Conservation (phyloP, 202 grass and related monocot species). For the Digitaria exilis region DNA sequence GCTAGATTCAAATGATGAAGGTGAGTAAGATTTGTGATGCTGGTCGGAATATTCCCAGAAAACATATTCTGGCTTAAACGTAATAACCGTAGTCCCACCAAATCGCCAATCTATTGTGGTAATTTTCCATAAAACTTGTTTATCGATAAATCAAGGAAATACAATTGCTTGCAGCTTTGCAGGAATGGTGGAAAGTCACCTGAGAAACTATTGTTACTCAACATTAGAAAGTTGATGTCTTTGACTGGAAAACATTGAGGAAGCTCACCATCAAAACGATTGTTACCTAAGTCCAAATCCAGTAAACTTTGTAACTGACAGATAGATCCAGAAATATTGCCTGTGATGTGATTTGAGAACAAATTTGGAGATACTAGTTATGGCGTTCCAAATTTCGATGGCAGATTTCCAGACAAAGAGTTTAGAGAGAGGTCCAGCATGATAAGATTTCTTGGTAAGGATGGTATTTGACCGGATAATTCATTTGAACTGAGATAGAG, state of each 20-base stretch:
- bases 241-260: neutral
- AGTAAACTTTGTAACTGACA: neutral
- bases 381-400: neutral
- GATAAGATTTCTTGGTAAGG: slow-evolving; percentile 1
- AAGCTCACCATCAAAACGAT: slow-evolving; percentile 26
- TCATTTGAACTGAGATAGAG: slow-evolving; percentile 14
- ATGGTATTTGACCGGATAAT: slow-evolving; percentile 17
- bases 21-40: slow-evolving; percentile 3
- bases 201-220: slow-evolving; percentile 7
- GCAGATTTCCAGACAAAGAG: neutral
- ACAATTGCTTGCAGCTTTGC: neutral
- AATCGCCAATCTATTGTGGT: slow-evolving; percentile 31
- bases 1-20: slow-evolving; percentile 38
- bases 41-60: slow-evolving; percentile 25
- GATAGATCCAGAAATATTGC: neutral
- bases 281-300: slow-evolving; percentile 17
- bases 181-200: slow-evolving; percentile 27
- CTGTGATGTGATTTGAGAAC: slow-evolving; percentile 3
- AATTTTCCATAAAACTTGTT: slow-evolving; percentile 39
- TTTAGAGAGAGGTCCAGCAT: slow-evolving; percentile 11
- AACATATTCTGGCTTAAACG: slow-evolving; percentile 38
- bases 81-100: neutral
- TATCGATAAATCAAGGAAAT: slow-evolving; percentile 2
- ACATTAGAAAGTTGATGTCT: neutral
- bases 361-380: neutral